Evolutionary conservation across 1,139 yeast species (phyloP), one percentile per base, ranked within the genome.

Genomic region (Saccharomyces hybrid): DNA sequence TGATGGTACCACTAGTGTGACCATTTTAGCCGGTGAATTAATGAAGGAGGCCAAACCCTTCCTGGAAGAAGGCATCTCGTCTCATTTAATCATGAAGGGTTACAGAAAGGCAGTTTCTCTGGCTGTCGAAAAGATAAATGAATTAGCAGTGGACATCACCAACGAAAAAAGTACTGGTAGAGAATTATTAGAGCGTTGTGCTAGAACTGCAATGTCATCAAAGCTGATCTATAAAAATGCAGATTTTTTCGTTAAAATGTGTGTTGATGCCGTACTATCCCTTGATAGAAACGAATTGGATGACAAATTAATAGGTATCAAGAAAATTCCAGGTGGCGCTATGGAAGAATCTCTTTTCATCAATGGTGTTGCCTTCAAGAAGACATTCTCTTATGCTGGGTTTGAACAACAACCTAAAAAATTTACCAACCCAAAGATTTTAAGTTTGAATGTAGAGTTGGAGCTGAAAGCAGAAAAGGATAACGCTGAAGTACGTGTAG

Each of bases 381-480:
- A 93, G 75, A 91, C 99, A 0, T 93, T 93, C 67, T 86, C 97
- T 38, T 93, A 93, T 66, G 98, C 98, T 52, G 98, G 98, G 11
- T 93, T 93, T 71, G 99, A 93, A 73, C 99, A 93, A 76, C 99
- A 95, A 73, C 99, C 99, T 51, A 93, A 93, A 73, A 75, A 73
- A 55, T 89, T 95, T 69, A 66, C 68, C 14, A 76, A 88, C 70
- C 97, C 99, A 50, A 88, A 86, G 71, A 84, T 95, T 61, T 76
- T 93, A 56, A 83, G 85, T 64, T 78, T 93, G 66, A 93, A 95
- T 69, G 93, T 95, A 44, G 99, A 93, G 71, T 78, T 93, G 62
- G 99, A 93, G 75, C 81, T 93, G 68, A 93, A 93, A 75, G 98
- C 99, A 1, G 99, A 93, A 74, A 91, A 89, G 75, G 99, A 93